Base-by-base conservation (phyloP, 2,329 filamentous ascomycete species). In the Furcasterigmium furcatum region DNA sequence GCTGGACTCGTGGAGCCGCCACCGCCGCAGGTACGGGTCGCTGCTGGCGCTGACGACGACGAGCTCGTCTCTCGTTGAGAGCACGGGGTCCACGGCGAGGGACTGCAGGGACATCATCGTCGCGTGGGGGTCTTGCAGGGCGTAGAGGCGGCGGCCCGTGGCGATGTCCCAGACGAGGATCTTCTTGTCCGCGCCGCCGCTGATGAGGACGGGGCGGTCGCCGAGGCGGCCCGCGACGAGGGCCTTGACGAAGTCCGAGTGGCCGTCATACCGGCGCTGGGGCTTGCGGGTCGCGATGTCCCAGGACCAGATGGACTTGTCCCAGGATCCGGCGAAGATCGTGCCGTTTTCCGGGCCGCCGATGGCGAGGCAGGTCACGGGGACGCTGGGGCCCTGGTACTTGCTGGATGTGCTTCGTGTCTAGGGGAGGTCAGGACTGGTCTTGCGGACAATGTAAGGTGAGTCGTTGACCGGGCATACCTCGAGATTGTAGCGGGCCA, bases 271-370 rank as follows among this genome's bases (percentile, higher is more conserved):
- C 52, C 75, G 83, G 50, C 71, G 76, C n/a, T 71, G 72, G 1
- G 71, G 67, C 24, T 72, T 63, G 36, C 72, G 73, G 4, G 80
- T 80, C 16, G 75, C 70, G 25, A 85, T 70, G 56, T 88, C 77
- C 87, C 90, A 96, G 25, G 86, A 87, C 84, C 91, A 96, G 47
- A 97, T 79, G 18, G 82, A 78, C 69, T 95, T 96, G 68, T 99
- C 92, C 94, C 94, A 99, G 48, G 85, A 94, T 27, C 91, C 92
- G 20, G 90, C 90, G 64, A 90, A 96, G 10, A 96, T 61, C 2
- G 77, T 86, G 42, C 64, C 66, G 48, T 72, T 74, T 21, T 69
- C 69, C 4, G 71, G 63, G 13, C 82, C 77, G 38, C 80, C 84
- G 29, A 89, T 72, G 14, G 87, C 82, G 22, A 95, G 67, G 54